Evolutionary conservation across 148 eudicot species (phyloP).

Genomic region (Fagopyrum homotropicum): DNA sequence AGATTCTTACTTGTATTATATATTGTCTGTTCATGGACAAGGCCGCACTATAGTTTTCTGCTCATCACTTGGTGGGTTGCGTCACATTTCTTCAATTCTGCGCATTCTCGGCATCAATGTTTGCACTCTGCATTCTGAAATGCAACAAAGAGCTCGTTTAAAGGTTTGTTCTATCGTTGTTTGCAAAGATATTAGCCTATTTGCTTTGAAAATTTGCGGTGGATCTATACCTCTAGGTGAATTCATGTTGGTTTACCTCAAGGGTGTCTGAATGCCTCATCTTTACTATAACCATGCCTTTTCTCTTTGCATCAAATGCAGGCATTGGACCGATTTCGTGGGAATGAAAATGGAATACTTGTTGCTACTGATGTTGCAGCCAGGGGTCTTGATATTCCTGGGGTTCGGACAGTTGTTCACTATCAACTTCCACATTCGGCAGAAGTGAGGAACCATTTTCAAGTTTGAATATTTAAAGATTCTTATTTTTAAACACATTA

Average conservation of each 20-base stretch:
- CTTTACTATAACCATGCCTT: not conserved
- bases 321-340: constrained; percentile 94
- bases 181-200: not conserved
- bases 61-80: constrained; percentile 82
- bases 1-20: constrained; percentile 88
- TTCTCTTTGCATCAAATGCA: constrained; percentile 24
- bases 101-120: constrained; percentile 55
- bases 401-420: constrained; percentile 89
- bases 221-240: not conserved
- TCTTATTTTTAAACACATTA: not conserved
- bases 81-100: constrained; percentile 69
- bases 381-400: constrained; percentile 88
- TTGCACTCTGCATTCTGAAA: constrained; percentile 72
- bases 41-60: constrained; percentile 92
- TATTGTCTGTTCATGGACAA: constrained; percentile 81
- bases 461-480: not conserved
- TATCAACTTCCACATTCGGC: constrained; percentile 97
- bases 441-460: constrained; percentile 40
- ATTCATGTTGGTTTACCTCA: no score
- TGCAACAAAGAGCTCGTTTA: constrained; percentile 94
- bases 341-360: constrained; percentile 64
- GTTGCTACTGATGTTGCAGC: constrained; percentile 94
- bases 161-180: constrained; percentile 40
- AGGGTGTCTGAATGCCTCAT: not conserved
- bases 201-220: not conserved